Conservation (phyloP, 2,329 filamentous ascomycete genomes). For the Purpureocillium takamizusanense region DNA sequence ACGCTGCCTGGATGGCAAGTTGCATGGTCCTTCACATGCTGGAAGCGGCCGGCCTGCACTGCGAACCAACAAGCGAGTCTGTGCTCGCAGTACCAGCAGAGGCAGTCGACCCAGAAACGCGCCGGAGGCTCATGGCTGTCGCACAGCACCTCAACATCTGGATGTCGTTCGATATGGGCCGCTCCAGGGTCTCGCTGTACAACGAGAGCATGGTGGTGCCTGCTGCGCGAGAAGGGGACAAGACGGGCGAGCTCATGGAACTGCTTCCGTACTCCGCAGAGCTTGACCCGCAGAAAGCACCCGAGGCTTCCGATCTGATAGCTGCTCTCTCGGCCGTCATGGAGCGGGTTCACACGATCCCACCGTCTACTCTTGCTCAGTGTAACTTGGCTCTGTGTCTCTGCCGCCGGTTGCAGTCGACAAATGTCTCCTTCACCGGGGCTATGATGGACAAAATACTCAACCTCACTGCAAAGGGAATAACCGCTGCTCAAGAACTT, state of each 20-base stretch:
- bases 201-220: conserved; percentile 34
- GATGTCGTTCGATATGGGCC: conserved; percentile 50
- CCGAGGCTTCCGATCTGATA: conserved; percentile 31
- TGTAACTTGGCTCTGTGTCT: conserved; percentile 47
- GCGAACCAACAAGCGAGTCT: conserved; percentile 21
- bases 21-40: conserved; percentile 49
- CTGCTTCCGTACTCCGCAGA: conserved; percentile 43
- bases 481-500: conserved; percentile 37
- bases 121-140: conserved; percentile 36
- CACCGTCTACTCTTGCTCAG: conserved; percentile 37
- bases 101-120: conserved; percentile 25
- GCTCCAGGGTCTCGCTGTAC: conserved; percentile 39
- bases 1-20: conserved; percentile 48
- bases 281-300: conserved; percentile 40
- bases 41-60: conserved; percentile 41
- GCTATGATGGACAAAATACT: conserved; percentile 37
- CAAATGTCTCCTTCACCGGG: conserved; percentile 34
- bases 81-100: conserved; percentile 8
- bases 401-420: conserved; percentile 41
- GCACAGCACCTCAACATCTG: conserved; percentile 50
- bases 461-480: conserved; percentile 30
- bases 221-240: conserved; percentile 26
- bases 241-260: conserved; percentile 38
- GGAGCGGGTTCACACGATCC: conserved; percentile 25
- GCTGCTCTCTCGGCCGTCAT: conserved; percentile 31